Evolutionary conservation across 2,329 filamentous ascomycete genomes (phyloP).

Genomic region (Keithomyces neogunnii): DNA sequence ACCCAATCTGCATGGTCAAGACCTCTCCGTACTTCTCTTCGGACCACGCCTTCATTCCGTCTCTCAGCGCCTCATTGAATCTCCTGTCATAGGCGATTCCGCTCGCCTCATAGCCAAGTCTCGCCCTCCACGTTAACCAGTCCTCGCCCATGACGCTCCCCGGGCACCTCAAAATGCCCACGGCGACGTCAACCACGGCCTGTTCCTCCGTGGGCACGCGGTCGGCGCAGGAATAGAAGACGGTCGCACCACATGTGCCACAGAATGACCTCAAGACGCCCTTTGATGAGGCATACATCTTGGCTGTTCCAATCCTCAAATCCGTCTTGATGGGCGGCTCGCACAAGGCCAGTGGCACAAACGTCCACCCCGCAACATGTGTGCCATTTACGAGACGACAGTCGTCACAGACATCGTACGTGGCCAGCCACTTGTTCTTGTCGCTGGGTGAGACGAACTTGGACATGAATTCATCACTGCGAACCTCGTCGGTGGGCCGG

Average conservation of each 20-base stretch:
- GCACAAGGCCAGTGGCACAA: conserved; percentile 27
- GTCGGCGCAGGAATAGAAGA: conserved; percentile 24
- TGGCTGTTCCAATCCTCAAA: conserved; percentile 34
- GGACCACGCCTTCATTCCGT: conserved; percentile 31
- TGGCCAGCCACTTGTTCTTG: conserved; percentile 32
- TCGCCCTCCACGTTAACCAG: conserved; percentile 38
- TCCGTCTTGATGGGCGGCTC: conserved; percentile 27
- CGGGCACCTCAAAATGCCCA: conserved; percentile 34
- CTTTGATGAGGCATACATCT: conserved; percentile 30
- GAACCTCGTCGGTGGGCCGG: conserved; percentile 25
- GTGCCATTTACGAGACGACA: conserved; percentile 34
- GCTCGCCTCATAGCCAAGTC: conserved; percentile 22
- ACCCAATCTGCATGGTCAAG: conserved; percentile 15
- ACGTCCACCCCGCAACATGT: conserved; percentile 33
- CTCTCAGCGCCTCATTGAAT: conserved; percentile 25
- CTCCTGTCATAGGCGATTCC: conserved; percentile 27
- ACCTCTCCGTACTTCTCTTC: conserved; percentile 24
- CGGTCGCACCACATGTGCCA: conserved; percentile 35
- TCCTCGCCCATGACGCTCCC: conserved; percentile 34
- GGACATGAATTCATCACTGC: conserved; percentile 20
- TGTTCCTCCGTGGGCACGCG: conserved; percentile 20
- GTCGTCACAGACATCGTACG: conserved; percentile 34
- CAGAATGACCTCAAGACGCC: conserved; percentile 35
- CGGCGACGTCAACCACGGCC: conserved; percentile 32
- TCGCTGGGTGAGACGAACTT: conserved; percentile 28